Evolutionary conservation across 208 protist genomes (phyloP), one percentile per base, ranked within the genome.

Genomic region (Leishmania aethiopica): DNA sequence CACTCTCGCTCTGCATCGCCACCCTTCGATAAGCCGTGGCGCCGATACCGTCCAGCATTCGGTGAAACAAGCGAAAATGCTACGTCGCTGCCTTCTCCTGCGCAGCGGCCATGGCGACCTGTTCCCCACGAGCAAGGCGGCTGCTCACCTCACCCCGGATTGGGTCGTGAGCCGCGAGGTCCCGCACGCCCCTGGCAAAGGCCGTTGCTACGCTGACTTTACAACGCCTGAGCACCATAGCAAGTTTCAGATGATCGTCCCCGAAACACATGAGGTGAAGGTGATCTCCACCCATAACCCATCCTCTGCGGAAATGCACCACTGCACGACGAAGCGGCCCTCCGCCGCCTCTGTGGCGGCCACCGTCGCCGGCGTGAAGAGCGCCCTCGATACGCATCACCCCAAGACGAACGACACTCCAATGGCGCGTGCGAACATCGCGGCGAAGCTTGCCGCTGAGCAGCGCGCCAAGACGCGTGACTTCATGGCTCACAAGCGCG

Each of bases 41-140:
- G 28, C 66, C 66, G 37, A 28, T 45, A 45, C 35, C 4, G 37
- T 45, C 6, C 37, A 47, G 11, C 37, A 71, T 71, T 13, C 15
- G 19, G 7, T 0, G 10, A 71, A 22, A 71, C 13, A 71, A 19
- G 19, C 32, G 42, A 90, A 85, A 28, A 84, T 91, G 66, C 78
- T 84, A 22, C 85, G 87, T 79, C 91, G 77, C 49, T 87, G 69
- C 71, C 78, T 78, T 35, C 35, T 82, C 1, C 66, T 79, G 19
- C 87, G 89, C 7, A 90, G 90, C 74, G 91, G 92, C 71, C 90
- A 94, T 42, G 94, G 93, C 28, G 92, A 96, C 25, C 79, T 96
- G 53, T 96, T 97, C 79, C 94, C 94, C 3, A 97, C 91, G 7
- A 94, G 86, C 60, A 97, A 97, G 86, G 83, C 82, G 11, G 92